These are phyloP conservation scores for Camelina neglecta DNA, from an alignment of 345 rosid genomes.

Conservation along the genomic window DNA sequence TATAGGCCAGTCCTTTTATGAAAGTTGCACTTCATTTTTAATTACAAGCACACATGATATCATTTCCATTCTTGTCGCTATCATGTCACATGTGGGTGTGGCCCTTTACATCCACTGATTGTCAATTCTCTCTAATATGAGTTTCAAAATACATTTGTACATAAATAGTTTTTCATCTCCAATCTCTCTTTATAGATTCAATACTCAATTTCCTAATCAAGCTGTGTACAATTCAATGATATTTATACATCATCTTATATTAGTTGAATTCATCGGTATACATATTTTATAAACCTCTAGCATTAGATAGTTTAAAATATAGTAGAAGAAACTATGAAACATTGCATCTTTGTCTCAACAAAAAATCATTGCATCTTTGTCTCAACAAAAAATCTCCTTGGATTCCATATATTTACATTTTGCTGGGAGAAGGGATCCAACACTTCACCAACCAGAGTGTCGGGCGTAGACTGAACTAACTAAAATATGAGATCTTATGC, in stretches of 20 bases:
- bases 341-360: not conserved
- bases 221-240: not conserved
- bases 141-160: not conserved
- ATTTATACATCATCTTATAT: not conserved
- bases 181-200: not conserved
- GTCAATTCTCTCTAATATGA: slow-evolving; percentile 15
- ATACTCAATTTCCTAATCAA: slow-evolving; percentile 10
- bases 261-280: not conserved
- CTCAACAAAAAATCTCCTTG: not conserved
- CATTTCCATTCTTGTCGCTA: slow-evolving; percentile 31
- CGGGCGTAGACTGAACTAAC: slow-evolving; percentile 7
- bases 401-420: not conserved
- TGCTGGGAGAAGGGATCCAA: not conserved
- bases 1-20: slow-evolving; percentile 26
- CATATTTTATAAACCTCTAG: not conserved
- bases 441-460: slow-evolving; percentile 23
- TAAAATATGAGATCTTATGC: not conserved
- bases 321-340: not conserved
- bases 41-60: slow-evolving; percentile 38
- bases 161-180: slow-evolving; percentile 2
- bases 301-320: not conserved
- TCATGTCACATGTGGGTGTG: slow-evolving; percentile 45
- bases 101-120: slow-evolving; percentile 38
- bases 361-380: not conserved
- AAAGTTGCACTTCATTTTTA: slow-evolving; percentile 37